Percentiles rank a stretch among this genome's conserved stretches.
phyloP scores from a whole-genome alignment of 441 rosid species.

The Biscutella auriculata region DNA sequence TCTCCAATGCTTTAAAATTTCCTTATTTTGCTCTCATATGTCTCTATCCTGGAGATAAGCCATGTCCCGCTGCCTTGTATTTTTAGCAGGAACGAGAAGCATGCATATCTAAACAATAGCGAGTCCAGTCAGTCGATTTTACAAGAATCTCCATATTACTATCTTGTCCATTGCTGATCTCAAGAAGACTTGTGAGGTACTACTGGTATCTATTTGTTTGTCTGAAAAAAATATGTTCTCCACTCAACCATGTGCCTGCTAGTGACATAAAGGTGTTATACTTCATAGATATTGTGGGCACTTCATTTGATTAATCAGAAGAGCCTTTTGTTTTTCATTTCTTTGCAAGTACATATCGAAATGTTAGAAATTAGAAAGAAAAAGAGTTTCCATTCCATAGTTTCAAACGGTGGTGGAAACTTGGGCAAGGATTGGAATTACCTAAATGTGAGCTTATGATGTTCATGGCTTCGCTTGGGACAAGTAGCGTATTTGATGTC shows the following conservation, averaged over 20 bases:
- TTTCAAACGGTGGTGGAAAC: constrained; percentile 1
- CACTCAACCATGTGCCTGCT: not conserved
- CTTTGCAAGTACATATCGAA: constrained; percentile 3
- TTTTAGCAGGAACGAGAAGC: constrained; percentile 20
- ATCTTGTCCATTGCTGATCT: constrained; percentile 15
- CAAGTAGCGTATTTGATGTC: not conserved
- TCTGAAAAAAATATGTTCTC: not conserved
- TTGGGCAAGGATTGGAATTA: constrained; percentile 1
- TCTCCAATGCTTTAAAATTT: not conserved
- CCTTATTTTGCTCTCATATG: not conserved
- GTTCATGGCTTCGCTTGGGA: constrained; percentile 2
- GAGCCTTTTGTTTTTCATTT: not conserved
- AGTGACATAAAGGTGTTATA: not conserved
- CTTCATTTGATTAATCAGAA: not conserved
- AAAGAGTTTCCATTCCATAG: not conserved
- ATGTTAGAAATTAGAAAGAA: not conserved
- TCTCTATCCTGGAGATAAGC: constrained; percentile 13
- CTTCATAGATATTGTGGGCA: not conserved
- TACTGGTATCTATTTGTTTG: constrained; percentile 5
- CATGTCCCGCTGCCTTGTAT: constrained; percentile 13
- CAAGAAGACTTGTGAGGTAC: constrained; percentile 22
- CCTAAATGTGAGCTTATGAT: not conserved
- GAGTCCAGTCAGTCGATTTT: constrained; percentile 2
- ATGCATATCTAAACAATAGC: not conserved
- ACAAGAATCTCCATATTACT: constrained; percentile 1